Conservation (phyloP, 2,329 filamentous ascomycete species). For the Herpomyces periplanetae region DNA sequence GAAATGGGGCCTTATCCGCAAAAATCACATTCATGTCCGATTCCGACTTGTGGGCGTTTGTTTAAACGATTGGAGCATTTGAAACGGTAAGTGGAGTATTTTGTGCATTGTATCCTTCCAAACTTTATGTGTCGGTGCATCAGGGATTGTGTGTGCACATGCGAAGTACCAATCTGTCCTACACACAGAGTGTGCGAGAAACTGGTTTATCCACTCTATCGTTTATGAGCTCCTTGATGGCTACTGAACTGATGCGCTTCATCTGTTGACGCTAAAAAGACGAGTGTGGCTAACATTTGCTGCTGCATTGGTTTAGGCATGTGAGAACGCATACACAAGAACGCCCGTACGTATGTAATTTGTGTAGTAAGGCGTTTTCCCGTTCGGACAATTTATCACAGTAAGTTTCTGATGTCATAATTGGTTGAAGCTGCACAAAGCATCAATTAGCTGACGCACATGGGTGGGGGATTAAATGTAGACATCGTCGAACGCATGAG, state of each 20-base stretch:
- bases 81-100: slow-evolving; percentile 36
- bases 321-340: slow-evolving; percentile 98
- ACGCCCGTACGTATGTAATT: slow-evolving; percentile 80
- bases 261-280: too few species aligned
- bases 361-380: slow-evolving; percentile 96
- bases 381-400: slow-evolving; percentile 95
- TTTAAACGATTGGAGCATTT: slow-evolving; percentile 98
- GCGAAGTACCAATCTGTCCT: too few species aligned
- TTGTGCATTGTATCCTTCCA: slow-evolving; percentile 6
- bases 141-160: too few species aligned
- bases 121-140: too few species aligned
- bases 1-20: slow-evolving; percentile 83
- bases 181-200: slow-evolving; percentile 4
- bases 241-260: slow-evolving; percentile 10
- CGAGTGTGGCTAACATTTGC: too few species aligned
- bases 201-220: slow-evolving; percentile 5
- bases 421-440: slow-evolving; percentile 4
- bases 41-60: slow-evolving; percentile 72
- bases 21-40: slow-evolving; percentile 96
- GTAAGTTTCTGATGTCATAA: slow-evolving; percentile 14
- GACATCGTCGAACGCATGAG: slow-evolving; percentile 46
- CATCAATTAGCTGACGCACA: slow-evolving; percentile 5
- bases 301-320: slow-evolving; percentile 23
- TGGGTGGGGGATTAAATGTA: slow-evolving; percentile 6
- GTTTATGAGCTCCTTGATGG: slow-evolving; percentile 6